Percentiles rank a stretch among this genome's conserved stretches.
Evolutionary conservation across 768 basidiomycete genomes (phyloP).

Genomic region (Collybia sordida): DNA sequence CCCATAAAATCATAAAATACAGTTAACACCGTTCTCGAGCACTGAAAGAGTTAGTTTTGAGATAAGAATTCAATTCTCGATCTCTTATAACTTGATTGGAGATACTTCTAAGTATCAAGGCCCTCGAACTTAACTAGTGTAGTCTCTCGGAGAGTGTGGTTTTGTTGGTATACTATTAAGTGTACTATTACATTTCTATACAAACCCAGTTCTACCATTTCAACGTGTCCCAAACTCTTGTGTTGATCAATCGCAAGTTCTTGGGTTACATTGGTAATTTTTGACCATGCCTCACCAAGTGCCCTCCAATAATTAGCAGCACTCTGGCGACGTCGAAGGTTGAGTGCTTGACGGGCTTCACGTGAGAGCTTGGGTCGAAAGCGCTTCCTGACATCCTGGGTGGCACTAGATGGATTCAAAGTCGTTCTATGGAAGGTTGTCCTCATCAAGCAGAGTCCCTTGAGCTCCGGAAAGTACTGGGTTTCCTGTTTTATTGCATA

Average conservation of each 20-base stretch:
- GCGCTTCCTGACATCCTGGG: not conserved
- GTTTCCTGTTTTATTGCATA: not conserved
- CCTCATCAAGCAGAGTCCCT: not conserved
- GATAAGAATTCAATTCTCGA: no score
- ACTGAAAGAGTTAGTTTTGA: no score
- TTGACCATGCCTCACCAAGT: not conserved
- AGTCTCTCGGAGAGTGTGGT: no score
- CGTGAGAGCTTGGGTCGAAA: not conserved
- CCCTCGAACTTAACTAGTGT: no score
- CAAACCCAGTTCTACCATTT: no score
- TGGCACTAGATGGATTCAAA: not conserved
- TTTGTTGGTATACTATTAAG: no score
- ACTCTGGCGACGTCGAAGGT: not conserved
- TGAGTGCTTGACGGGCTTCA: not conserved
- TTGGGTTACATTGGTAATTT: not conserved
- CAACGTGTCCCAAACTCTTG: constrained; percentile 6
- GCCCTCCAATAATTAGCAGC: not conserved
- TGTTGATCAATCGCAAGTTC: constrained; percentile 3
- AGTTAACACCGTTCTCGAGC: no score
- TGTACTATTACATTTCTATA: no score
- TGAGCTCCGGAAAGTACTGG: not conserved
- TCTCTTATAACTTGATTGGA: no score
- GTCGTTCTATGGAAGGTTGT: not conserved
- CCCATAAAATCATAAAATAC: no score
- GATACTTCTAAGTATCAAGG: no score